Conservation (phyloP, 768 basidiomycete genomes). For the Mycena capillaripes region DNA sequence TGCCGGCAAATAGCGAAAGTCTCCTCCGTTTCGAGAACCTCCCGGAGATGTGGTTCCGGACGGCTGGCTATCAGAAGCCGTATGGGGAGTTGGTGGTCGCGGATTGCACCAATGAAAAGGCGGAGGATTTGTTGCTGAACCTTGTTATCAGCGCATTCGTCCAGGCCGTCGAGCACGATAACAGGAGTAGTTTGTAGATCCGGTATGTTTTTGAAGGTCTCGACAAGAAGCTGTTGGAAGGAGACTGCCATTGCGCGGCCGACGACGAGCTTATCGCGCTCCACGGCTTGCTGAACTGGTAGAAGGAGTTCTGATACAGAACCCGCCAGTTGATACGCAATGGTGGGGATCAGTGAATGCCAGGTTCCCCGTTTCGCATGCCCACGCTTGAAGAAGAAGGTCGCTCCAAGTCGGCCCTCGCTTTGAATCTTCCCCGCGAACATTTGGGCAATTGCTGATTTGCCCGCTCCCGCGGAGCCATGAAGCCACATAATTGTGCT, state of each 20-base stretch:
- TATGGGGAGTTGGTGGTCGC: background rate
- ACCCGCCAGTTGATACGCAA: conserved; percentile 42
- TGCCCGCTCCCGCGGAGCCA: conserved; percentile 39
- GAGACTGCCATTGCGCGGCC: conserved; percentile 19
- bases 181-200: background rate
- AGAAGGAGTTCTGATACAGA: conserved; percentile 10
- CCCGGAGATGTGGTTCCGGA: conserved; percentile 9
- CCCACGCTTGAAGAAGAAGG: conserved; percentile 50
- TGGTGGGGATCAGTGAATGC: conserved; percentile 41
- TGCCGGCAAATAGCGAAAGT: background rate
- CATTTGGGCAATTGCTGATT: conserved; percentile 37
- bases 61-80: background rate
- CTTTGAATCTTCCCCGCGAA: conserved; percentile 32
- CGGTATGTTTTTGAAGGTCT: conserved; percentile 16
- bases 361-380: conserved; percentile 40
- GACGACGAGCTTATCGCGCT: conserved; percentile 29
- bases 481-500: conserved; percentile 35
- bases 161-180: background rate
- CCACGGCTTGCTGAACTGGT: conserved; percentile 22
- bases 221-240: conserved; percentile 27
- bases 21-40: too few relatives aligned
- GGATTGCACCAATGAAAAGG: background rate
- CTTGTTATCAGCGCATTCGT: background rate
- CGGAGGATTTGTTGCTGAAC: too few relatives aligned
- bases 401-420: conserved; percentile 38